Conservation (phyloP, 192 early-diverging fungal genomes). For the Coemansia erecta region DNA sequence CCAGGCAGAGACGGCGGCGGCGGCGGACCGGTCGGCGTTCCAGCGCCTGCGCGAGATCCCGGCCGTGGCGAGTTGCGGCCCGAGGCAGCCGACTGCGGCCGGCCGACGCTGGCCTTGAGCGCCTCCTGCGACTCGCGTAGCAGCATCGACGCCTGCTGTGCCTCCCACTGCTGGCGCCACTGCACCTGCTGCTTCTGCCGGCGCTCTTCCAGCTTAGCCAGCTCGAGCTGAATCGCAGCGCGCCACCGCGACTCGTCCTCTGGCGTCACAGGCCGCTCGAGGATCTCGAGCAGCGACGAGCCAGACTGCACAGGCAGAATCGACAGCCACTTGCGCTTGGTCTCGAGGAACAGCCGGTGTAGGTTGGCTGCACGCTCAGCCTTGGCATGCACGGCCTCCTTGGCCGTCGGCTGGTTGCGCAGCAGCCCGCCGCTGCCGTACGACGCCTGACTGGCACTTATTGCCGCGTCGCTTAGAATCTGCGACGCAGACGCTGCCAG, state of each 20-base stretch:
- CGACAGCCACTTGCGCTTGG: constrained; percentile 83
- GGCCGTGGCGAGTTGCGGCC: constrained; percentile 41
- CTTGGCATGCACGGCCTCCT: constrained; percentile 55
- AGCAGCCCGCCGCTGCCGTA: constrained; percentile 48
- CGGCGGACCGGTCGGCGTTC: constrained; percentile 21
- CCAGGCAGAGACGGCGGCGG: constrained; percentile 46
- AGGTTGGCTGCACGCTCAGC: constrained; percentile 55
- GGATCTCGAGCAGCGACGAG: constrained; percentile 77
- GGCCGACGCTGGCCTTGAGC: constrained; percentile 2
- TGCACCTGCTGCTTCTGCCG: constrained; percentile 42
- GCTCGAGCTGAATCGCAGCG: constrained; percentile 51
- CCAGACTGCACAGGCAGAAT: constrained; percentile 87
- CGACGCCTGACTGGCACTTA: constrained; percentile 48
- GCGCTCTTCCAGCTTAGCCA: constrained; percentile 52
- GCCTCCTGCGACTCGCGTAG: constrained; percentile 51
- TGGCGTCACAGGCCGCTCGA: constrained; percentile 69
- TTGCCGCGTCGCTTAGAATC: constrained; percentile 54
- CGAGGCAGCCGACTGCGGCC: constrained; percentile 32
- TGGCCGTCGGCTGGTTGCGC: constrained; percentile 50
- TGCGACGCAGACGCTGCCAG: constrained; percentile 53
- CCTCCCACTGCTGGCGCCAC: constrained; percentile 54
- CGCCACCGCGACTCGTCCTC: constrained; percentile 71
- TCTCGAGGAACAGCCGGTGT: constrained; percentile 78
- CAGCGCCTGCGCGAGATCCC: constrained; percentile 4
- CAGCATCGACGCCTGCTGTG: constrained; percentile 45